Percentiles rank a stretch among this genome's conserved stretches.
These are phyloP conservation scores for Clavariopsis aquatica DNA, from an alignment of 495 filamentous ascomycete genomes.

Conservation along the genomic window DNA sequence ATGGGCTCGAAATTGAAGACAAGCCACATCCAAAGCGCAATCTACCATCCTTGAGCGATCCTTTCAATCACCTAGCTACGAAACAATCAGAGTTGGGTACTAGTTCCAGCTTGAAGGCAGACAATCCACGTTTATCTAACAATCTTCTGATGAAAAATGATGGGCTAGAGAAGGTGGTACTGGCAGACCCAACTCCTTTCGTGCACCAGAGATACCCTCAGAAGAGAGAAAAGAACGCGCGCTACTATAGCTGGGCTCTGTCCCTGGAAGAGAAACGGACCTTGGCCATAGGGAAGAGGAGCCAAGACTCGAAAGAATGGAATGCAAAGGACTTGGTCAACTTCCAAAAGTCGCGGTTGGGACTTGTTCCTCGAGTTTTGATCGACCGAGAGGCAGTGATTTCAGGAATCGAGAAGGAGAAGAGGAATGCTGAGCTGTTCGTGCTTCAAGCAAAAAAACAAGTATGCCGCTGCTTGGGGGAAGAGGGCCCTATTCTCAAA, in stretches of 20 bases:
- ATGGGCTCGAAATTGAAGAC: neutral
- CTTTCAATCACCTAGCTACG: neutral
- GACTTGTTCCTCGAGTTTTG: neutral
- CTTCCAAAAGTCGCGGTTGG: constrained; percentile 2
- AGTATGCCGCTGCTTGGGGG: neutral
- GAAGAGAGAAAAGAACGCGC: constrained; percentile 1
- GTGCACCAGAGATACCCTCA: neutral
- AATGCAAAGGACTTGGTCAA: neutral
- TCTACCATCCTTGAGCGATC: neutral
- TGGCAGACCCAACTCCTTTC: neutral
- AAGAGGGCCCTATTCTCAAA: neutral
- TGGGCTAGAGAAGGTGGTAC: neutral
- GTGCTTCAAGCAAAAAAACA: neutral
- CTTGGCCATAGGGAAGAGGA: constrained; percentile 6
- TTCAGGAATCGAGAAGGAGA: neutral
- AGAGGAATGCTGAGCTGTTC: neutral
- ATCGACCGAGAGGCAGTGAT: neutral
- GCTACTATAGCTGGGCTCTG: constrained; percentile 21
- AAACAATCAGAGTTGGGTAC: neutral
- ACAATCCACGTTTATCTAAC: neutral
- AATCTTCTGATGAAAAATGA: neutral
- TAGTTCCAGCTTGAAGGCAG: neutral
- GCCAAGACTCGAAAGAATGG: constrained; percentile 11
- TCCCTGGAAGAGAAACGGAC: constrained; percentile 17
- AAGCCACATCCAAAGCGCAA: neutral